These are phyloP conservation scores for Cucumis melo DNA, from an alignment of 306 rosid species.

Conservation along the genomic window DNA sequence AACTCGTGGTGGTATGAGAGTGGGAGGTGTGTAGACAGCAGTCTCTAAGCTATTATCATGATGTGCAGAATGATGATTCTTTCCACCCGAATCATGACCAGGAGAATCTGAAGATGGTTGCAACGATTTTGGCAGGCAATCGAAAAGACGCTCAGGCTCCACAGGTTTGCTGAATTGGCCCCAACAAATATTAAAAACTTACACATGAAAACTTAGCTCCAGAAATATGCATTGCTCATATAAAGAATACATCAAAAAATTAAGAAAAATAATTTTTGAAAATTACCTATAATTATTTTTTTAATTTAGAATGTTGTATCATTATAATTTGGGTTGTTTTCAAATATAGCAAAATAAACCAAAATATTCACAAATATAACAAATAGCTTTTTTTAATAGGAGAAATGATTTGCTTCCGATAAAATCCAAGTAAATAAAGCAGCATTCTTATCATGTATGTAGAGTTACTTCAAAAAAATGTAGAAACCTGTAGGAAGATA, in stretches of 20 bases:
- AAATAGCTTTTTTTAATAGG: not conserved
- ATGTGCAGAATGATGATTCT: constrained; percentile 42
- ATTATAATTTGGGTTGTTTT: too few species aligned
- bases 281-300: too few species aligned
- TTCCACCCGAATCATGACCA: constrained; percentile 44
- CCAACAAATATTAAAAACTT: constrained; percentile 1
- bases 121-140: constrained; percentile 89
- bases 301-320: too few species aligned
- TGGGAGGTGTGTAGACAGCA: constrained; percentile 79
- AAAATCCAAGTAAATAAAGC: not conserved
- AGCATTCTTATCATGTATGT: not conserved
- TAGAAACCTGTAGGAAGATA: constrained; percentile 67
- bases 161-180: constrained; percentile 75
- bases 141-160: constrained; percentile 97
- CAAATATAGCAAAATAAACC: too few species aligned
- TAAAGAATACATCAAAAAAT: not conserved
- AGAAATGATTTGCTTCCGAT: not conserved
- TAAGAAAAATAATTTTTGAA: too few species aligned
- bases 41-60: constrained; percentile 40
- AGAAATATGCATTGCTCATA: not conserved
- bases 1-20: constrained; percentile 77
- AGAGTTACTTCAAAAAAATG: not conserved
- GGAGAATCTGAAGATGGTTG: constrained; percentile 89
- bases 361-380: not conserved
- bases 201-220: not conserved